Evolutionary conservation across 2,329 filamentous ascomycete genomes (phyloP).

Genomic region (Calonectria naviculata): DNA sequence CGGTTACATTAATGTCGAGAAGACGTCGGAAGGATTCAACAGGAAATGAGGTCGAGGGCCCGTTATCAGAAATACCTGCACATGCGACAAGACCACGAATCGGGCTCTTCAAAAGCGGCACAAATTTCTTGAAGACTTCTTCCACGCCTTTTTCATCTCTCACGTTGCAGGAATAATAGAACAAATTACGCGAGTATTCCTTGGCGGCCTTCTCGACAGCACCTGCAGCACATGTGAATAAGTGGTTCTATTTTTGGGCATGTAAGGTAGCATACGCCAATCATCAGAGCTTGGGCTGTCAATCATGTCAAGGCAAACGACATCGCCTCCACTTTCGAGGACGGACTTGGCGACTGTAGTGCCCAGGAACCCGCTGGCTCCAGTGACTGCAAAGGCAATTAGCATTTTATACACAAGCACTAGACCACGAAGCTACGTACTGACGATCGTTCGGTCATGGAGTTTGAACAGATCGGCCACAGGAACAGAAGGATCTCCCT

Average conservation of each 20-base stretch:
- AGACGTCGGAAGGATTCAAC: slow-evolving; percentile 35
- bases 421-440: not conserved
- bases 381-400: not conserved
- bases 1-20: slow-evolving; percentile 58
- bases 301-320: not conserved
- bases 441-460: not conserved
- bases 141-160: not conserved
- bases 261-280: not conserved
- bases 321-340: not conserved
- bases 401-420: not conserved
- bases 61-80: slow-evolving; percentile 44
- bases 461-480: not conserved
- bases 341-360: not conserved
- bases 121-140: not conserved
- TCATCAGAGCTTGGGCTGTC: not conserved
- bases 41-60: slow-evolving; percentile 39
- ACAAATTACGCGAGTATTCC: not conserved
- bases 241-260: too few species aligned
- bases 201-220: not conserved
- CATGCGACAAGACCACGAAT: slow-evolving; percentile 47
- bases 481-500: not conserved
- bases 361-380: not conserved
- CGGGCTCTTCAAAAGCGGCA: slow-evolving; percentile 31
- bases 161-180: slow-evolving; percentile 10
- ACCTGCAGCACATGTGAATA: not conserved